These are phyloP conservation scores for Aspergillus eucalypticola DNA, from an alignment of 2,329 filamentous ascomycete species.

Conservation along the genomic window DNA sequence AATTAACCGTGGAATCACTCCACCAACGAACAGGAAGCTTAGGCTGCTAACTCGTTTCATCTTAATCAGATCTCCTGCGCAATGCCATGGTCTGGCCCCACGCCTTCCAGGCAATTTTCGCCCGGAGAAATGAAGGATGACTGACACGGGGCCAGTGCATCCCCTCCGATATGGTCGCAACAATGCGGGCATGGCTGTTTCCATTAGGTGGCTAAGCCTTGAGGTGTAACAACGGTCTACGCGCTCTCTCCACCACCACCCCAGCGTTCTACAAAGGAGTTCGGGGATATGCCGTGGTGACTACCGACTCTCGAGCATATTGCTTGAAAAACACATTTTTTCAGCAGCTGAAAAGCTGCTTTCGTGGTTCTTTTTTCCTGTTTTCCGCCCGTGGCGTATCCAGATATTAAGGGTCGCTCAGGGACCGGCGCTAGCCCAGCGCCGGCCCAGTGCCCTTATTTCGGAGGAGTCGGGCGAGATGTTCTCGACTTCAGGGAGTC, in stretches of 20 bases:
- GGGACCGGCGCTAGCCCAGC: slow-evolving; percentile 5
- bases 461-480: slow-evolving; percentile 1
- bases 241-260: not conserved
- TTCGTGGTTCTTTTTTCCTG: not conserved
- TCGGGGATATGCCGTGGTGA: not conserved
- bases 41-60: slow-evolving; percentile 6
- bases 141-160: slow-evolving; percentile 5
- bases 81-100: slow-evolving; percentile 9
- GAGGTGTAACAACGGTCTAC: slow-evolving; percentile 2
- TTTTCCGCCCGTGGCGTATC: not conserved
- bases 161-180: not conserved
- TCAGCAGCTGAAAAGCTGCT: not conserved
- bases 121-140: slow-evolving; percentile 9
- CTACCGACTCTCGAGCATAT: not conserved
- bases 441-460: slow-evolving; percentile 1
- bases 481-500: slow-evolving; percentile 7
- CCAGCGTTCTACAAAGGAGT: not conserved
- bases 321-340: not conserved
- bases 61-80: slow-evolving; percentile 2
- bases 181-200: slow-evolving; percentile 1
- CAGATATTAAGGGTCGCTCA: slow-evolving; percentile 7
- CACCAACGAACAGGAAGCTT: slow-evolving; percentile 11
- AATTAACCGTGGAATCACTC: slow-evolving; percentile 5
- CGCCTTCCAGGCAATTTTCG: slow-evolving; percentile 1
- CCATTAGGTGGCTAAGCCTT: slow-evolving; percentile 6